A percentile compares a stretch with the other conserved stretches of the same genome.
These are phyloP conservation scores for Fusarium miscanthi DNA, from an alignment of 2,329 filamentous ascomycete genomes.

Conservation along the genomic window DNA sequence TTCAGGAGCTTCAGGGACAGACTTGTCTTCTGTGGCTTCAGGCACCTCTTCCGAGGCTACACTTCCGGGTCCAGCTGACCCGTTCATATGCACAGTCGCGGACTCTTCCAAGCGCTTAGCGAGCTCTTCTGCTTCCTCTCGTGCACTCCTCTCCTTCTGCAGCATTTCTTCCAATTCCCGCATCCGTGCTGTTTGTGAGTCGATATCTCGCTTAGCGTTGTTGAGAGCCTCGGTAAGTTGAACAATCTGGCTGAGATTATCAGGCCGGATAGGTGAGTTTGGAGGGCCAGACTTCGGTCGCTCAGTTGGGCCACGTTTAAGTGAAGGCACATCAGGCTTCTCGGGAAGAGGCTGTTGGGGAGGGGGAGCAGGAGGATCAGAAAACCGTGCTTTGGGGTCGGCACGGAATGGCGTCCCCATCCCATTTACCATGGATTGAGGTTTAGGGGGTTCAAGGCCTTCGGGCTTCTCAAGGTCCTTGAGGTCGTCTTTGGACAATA, in stretches of 20 bases:
- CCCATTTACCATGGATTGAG: constrained; percentile 61
- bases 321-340: constrained; percentile 82
- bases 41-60: constrained; percentile 18
- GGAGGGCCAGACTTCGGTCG: constrained; percentile 69
- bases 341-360: constrained; percentile 93
- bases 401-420: constrained; percentile 68
- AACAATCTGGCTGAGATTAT: constrained; percentile 78
- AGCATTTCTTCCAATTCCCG: constrained; percentile 81
- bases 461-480: constrained; percentile 68
- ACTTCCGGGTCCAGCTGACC: constrained; percentile 38
- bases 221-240: constrained; percentile 87
- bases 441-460: constrained; percentile 59
- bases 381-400: constrained; percentile 86
- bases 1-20: constrained; percentile 32
- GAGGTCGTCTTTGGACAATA: constrained; percentile 77
- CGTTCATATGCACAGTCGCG: constrained; percentile 50
- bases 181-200: constrained; percentile 82
- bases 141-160: constrained; percentile 80
- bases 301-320: constrained; percentile 82
- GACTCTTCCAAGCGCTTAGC: constrained; percentile 76
- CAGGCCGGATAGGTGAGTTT: constrained; percentile 69
- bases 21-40: constrained; percentile 35
- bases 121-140: constrained; percentile 85
- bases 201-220: constrained; percentile 86
- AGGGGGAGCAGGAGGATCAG: constrained; percentile 91